A percentile compares a stretch with the other conserved stretches of the same genome.
Conservation (phyloP, 2,329 filamentous ascomycete genomes). For the Diaporthe sp. region DNA sequence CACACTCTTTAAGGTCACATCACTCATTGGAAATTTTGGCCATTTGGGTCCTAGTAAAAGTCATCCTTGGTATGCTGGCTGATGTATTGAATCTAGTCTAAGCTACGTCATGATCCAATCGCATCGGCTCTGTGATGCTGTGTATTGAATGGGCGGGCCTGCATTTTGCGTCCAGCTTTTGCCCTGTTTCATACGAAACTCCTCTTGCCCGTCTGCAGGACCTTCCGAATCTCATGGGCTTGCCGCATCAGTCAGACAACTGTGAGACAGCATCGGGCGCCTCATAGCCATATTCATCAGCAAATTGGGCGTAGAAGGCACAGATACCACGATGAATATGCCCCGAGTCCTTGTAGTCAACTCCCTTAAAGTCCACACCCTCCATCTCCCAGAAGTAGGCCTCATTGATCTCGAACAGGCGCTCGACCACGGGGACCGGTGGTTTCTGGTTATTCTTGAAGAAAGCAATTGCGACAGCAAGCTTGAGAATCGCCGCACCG, state of each 20-base stretch:
- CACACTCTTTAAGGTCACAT: neutral
- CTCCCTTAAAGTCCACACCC: constrained; percentile 1
- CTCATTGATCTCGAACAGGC: constrained; percentile 28
- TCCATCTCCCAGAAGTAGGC: constrained; percentile 33
- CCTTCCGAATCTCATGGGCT: neutral
- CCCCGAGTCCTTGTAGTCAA: constrained; percentile 21
- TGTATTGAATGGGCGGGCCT: neutral
- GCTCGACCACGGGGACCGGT: constrained; percentile 20
- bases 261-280: neutral
- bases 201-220: neutral
- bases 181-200: neutral
- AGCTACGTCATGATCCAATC: neutral
- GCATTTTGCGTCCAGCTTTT: no score
- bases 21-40: neutral
- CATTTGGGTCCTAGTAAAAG: neutral
- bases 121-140: neutral
- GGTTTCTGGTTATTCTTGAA: constrained; percentile 33
- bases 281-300: constrained; percentile 30
- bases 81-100: constrained; percentile 14
- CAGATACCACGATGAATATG: constrained; percentile 29
- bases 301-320: constrained; percentile 29
- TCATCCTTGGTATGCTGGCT: neutral
- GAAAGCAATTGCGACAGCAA: constrained; percentile 7
- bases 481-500: constrained; percentile 29
- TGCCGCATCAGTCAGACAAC: neutral